Evolutionary conservation across 2,329 filamentous ascomycete species (phyloP).

Genomic region (Fonsecaea monophora): DNA sequence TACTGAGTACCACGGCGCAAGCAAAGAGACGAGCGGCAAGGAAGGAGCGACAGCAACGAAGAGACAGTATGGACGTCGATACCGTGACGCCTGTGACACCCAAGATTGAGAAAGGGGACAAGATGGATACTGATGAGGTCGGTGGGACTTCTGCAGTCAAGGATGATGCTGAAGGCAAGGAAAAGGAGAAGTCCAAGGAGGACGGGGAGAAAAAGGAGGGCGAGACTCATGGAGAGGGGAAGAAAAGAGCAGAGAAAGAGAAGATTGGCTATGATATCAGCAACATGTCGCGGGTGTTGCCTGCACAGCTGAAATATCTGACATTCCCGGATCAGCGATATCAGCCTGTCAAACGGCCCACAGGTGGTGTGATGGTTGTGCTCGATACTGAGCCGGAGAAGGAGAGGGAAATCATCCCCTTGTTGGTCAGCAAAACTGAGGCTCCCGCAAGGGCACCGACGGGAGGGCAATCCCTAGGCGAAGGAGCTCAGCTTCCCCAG

Average conservation of each 20-base stretch:
- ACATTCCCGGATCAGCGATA: slow-evolving; percentile 90
- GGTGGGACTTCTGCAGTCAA: slow-evolving; percentile 24
- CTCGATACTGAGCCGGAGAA: slow-evolving; percentile 81
- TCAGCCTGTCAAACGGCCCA: slow-evolving; percentile 92
- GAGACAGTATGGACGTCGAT: slow-evolving; percentile 96
- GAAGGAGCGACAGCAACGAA: slow-evolving; percentile 86
- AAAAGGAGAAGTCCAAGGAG: slow-evolving; percentile 63
- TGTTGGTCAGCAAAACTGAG: slow-evolving; percentile 82
- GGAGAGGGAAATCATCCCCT: slow-evolving; percentile 80
- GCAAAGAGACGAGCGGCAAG: slow-evolving; percentile 93
- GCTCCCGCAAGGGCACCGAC: slow-evolving; percentile 41
- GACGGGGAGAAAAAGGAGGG: slow-evolving; percentile 67
- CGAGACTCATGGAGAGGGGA: slow-evolving; percentile 60
- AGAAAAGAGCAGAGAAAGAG: slow-evolving; percentile 94
- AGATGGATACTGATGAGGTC: slow-evolving; percentile 75
- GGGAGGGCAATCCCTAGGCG: slow-evolving; percentile 36
- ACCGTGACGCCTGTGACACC: slow-evolving; percentile 72
- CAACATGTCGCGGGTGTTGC: slow-evolving; percentile 95
- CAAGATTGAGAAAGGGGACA: slow-evolving; percentile 64
- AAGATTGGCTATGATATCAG: slow-evolving; percentile 95
- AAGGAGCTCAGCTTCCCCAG: slow-evolving; percentile 39
- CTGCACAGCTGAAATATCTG: slow-evolving; percentile 91
- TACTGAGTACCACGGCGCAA: slow-evolving; percentile 94
- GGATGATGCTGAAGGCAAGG: slow-evolving; percentile 62
- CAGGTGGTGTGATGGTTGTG: slow-evolving; percentile 90